Evolutionary conservation across 768 basidiomycete genomes (phyloP), one percentile per base, ranked within the genome.

Genomic region (Paxillus rubicundulus): DNA sequence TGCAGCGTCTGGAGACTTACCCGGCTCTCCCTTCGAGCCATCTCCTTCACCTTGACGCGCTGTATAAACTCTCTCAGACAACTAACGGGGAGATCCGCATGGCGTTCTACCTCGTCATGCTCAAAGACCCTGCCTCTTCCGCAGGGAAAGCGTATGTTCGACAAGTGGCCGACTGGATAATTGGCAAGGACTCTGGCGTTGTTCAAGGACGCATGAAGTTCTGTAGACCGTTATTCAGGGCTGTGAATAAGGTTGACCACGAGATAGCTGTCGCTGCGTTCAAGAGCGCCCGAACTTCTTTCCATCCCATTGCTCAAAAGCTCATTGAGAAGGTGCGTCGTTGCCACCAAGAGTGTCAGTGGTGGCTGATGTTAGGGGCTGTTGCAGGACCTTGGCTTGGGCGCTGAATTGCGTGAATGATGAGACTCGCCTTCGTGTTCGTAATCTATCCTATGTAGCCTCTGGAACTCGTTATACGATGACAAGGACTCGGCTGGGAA

Each of bases 171-270:
- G 66, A 73, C 40, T 82, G 80, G 80, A 72, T 80, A 28, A 66
- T 69, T 9, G 79, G 76, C 9, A 66, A 59, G 16, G 70, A 71
- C 38, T 70, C 69, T 12, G 71, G 74, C 16, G 54, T 75, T 40
- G 62, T 81, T 37, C 77, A 77, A 47, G 79, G 79, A 7, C 70
- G 80, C 52, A 81, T 81, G 79, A 82, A 82, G 59, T 81, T 79
- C 65, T 81, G 80, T 61, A 60, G 80, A 45, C 77, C 80, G 3
- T 55, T 72, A 16, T 79, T 82, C 59, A 70, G 70, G 50, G 74
- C 68, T 5, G 61, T 70, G 30, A 59, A 65, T 59, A 69, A 67
- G 54, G 75, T 74, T 10, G 64, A 81, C 54, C 47, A 53, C 9
- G 50, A 53, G 34, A 63, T 70, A 32, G 74, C 80, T 1, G 52